Evolutionary conservation across 139 green algal genomes (phyloP).

Genomic region (Pseudopediastrum boryanum): DNA sequence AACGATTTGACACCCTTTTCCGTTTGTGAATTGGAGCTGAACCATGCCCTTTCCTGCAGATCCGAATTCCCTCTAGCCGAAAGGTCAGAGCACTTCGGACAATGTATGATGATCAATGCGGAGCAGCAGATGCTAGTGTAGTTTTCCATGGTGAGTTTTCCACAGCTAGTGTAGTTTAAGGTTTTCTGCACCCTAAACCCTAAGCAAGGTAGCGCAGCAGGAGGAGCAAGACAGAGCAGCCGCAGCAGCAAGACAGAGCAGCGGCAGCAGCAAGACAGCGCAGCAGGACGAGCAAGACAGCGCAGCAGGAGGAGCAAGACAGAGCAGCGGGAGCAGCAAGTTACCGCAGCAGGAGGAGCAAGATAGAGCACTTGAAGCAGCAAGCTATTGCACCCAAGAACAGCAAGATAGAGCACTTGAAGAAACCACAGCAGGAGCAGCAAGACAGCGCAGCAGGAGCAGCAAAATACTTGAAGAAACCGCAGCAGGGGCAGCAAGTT

Average conservation of each 20-base stretch:
- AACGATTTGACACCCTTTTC: too few species aligned
- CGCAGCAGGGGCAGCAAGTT: background rate
- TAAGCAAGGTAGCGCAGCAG: background rate
- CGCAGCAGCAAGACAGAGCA: background rate
- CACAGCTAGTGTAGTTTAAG: background rate
- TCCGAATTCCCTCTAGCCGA: slow-evolving; percentile 1
- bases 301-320: background rate
- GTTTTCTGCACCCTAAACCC: background rate
- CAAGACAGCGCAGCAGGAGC: background rate
- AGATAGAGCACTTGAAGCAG: background rate
- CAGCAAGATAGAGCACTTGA: background rate
- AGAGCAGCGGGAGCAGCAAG: too few species aligned
- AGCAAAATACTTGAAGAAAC: background rate
- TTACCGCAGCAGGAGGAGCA: slow-evolving; percentile 4
- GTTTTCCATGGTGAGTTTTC: slow-evolving; percentile 25
- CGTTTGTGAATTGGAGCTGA: too few species aligned
- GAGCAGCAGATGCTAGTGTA: slow-evolving; percentile 20
- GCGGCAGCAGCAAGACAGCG: background rate
- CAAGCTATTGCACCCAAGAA: background rate
- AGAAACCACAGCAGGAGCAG: background rate
- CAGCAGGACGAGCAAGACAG: background rate
- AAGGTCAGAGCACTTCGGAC: slow-evolving; percentile 19
- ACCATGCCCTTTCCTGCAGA: too few species aligned
- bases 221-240: background rate
- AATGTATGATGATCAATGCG: slow-evolving; percentile 30